phyloP scores from a whole-genome alignment of 2,329 filamentous ascomycete genomes.

The Diaporthe capsici region DNA sequence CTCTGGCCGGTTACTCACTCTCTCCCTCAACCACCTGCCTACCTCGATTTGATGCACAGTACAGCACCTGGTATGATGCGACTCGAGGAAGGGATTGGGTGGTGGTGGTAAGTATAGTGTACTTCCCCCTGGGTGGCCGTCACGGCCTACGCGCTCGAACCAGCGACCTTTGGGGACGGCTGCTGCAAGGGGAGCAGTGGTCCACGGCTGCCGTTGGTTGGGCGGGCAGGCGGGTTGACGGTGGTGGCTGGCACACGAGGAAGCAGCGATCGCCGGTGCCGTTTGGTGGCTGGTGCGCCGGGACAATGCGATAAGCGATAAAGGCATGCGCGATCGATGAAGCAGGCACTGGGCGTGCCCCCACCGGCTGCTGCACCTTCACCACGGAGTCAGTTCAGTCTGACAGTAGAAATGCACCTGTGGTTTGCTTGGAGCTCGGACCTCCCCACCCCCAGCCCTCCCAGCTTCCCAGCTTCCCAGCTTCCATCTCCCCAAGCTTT shows the following conservation, averaged over 20 bases:
- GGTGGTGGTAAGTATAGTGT: background rate
- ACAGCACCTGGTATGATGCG: constrained; percentile 10
- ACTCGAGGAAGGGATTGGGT: background rate
- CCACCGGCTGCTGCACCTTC: background rate
- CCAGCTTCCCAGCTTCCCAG: background rate
- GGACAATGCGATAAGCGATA: background rate
- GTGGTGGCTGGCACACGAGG: constrained; percentile 23
- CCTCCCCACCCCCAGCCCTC: constrained; percentile 5
- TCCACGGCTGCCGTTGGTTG: background rate
- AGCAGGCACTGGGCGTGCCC: background rate
- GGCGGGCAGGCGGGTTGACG: background rate
- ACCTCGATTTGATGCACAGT: constrained; percentile 1
- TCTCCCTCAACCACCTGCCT: background rate
- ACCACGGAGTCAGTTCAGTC: background rate
- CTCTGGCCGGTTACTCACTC: background rate
- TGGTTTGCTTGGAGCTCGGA: constrained; percentile 21
- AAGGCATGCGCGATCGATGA: background rate
- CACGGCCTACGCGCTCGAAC: background rate
- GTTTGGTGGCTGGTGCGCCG: constrained; percentile 1
- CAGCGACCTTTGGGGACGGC: background rate
- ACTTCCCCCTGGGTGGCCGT: background rate
- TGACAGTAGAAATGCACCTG: background rate
- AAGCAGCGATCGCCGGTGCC: constrained; percentile 13
- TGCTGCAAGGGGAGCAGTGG: constrained; percentile 18
- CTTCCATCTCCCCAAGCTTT: background rate